These are phyloP conservation scores for Alternaria triticina DNA, from an alignment of 2,329 filamentous ascomycete genomes.

Conservation along the genomic window DNA sequence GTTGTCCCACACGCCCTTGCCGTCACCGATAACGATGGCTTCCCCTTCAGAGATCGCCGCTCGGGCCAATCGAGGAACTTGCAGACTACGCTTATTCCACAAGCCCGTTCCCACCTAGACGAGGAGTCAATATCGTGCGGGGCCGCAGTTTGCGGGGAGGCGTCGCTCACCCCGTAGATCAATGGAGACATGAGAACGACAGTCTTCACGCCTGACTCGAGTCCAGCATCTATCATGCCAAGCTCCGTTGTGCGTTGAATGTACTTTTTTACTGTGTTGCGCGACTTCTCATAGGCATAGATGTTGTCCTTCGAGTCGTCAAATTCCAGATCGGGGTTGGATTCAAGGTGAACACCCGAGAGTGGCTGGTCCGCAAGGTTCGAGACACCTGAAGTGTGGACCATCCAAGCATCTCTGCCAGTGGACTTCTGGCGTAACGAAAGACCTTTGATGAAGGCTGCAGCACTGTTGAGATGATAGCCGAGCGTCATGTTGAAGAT, in stretches of 20 bases:
- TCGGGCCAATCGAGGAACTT: conserved; percentile 1
- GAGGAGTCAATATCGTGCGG: neutral
- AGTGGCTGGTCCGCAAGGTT: neutral
- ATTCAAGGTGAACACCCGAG: neutral
- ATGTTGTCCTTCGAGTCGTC: neutral
- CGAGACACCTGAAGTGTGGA: conserved; percentile 2
- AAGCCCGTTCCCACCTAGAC: neutral
- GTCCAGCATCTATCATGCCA: conserved; percentile 1
- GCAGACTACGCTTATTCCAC: conserved; percentile 4
- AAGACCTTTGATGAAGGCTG: neutral
- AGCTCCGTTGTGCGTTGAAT: neutral
- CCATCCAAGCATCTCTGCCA: conserved; percentile 1
- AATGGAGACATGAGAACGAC: conserved; percentile 1
- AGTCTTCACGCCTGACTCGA: neutral
- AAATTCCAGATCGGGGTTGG: neutral
- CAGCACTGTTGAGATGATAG: neutral
- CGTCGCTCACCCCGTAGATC: conserved; percentile 1
- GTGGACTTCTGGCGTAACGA: neutral
- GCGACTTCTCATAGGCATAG: neutral
- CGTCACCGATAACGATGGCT: neutral
- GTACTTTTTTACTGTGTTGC: neutral
- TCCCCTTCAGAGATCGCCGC: conserved; percentile 1
- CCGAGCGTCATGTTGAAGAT: conserved; percentile 1
- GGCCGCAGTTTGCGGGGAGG: neutral
- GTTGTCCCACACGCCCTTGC: conserved; percentile 2